Evolutionary conservation across 2,329 filamentous ascomycete species (phyloP).

Genomic region (Torrubiella hemipterigena): DNA sequence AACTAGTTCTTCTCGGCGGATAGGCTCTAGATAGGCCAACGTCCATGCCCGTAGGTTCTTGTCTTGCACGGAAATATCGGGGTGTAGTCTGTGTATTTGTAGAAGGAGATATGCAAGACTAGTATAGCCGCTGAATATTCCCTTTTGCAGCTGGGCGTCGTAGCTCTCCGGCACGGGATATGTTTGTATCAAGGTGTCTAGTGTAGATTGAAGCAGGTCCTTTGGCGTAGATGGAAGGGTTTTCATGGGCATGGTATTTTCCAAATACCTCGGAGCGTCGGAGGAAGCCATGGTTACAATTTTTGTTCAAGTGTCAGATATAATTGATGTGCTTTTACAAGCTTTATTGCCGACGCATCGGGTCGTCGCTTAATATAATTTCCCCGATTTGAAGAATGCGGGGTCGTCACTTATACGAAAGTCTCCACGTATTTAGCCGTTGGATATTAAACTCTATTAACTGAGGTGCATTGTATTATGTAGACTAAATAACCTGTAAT

Average conservation of each 20-base stretch:
- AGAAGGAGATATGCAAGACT: slow-evolving; percentile 45
- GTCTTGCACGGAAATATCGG: slow-evolving; percentile 28
- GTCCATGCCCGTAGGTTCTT: slow-evolving; percentile 33
- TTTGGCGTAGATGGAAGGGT: slow-evolving; percentile 14
- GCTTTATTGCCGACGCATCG: too few relatives aligned
- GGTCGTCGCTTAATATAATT: too few relatives aligned
- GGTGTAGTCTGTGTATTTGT: slow-evolving; percentile 29
- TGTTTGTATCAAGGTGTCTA: slow-evolving; percentile 22
- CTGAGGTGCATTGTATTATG: too few relatives aligned
- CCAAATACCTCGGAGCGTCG: slow-evolving; percentile 16
- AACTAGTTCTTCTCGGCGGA: slow-evolving; percentile 17
- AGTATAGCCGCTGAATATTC: slow-evolving; percentile 41
- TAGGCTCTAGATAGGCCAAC: slow-evolving; percentile 31
- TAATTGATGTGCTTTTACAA: too few relatives aligned
- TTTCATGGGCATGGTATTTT: slow-evolving; percentile 19
- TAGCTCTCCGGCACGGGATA: slow-evolving; percentile 24
- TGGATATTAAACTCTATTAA: too few relatives aligned
- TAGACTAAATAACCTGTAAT: too few relatives aligned
- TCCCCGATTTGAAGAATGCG: too few relatives aligned
- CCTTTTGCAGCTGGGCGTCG: slow-evolving; percentile 22
- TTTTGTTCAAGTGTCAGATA: too few relatives aligned
- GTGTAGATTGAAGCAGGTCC: slow-evolving; percentile 18
- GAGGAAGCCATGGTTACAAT: too few relatives aligned
- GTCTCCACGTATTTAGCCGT: too few relatives aligned
- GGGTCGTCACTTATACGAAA: too few relatives aligned